phyloP scores from a whole-genome alignment of 1,284 basidiomycete species.

The Sporisorium exsertum region DNA sequence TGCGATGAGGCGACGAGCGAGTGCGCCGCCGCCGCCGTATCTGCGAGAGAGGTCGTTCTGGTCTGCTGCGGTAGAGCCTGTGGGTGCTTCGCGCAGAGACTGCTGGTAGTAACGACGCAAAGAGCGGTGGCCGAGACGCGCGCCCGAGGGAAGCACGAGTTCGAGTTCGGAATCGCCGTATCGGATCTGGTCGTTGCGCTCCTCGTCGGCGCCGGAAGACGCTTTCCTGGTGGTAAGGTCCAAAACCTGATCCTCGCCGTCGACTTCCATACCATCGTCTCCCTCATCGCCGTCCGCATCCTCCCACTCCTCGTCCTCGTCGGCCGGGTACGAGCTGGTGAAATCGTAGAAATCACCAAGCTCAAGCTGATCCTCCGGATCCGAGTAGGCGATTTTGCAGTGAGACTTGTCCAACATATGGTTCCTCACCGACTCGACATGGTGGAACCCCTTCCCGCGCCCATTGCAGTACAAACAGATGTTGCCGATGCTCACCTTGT shows the following conservation, averaged over 20 bases:
- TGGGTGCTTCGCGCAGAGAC: constrained; percentile 60
- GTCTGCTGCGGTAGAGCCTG: constrained; percentile 7
- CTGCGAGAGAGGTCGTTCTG: constrained; percentile 32
- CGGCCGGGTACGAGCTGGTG: constrained; percentile 78
- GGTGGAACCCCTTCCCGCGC: constrained; percentile 59
- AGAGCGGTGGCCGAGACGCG: constrained; percentile 88
- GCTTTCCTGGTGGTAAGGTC: constrained; percentile 23
- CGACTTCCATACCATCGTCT: constrained; percentile 49
- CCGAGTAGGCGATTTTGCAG: constrained; percentile 93
- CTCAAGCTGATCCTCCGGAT: constrained; percentile 83
- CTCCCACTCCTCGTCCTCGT: constrained; percentile 67
- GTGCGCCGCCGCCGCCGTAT: constrained; percentile 46
- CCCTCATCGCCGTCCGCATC: constrained; percentile 30
- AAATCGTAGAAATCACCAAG: constrained; percentile 96
- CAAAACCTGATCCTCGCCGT: constrained; percentile 26
- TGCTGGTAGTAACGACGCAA: constrained; percentile 90
- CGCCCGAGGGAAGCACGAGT: constrained; percentile 93
- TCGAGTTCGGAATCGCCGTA: constrained; percentile 76
- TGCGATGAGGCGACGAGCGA: constrained; percentile 57
- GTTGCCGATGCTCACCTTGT: constrained; percentile 92
- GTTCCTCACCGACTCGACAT: constrained; percentile 57
- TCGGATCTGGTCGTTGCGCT: constrained; percentile 74
- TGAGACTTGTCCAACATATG: constrained; percentile 73
- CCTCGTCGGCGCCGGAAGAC: constrained; percentile 70
- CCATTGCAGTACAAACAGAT: constrained; percentile 85